phyloP scores from a whole-genome alignment of 2,329 filamentous ascomycete genomes.

The Fusarium incarnatum region DNA sequence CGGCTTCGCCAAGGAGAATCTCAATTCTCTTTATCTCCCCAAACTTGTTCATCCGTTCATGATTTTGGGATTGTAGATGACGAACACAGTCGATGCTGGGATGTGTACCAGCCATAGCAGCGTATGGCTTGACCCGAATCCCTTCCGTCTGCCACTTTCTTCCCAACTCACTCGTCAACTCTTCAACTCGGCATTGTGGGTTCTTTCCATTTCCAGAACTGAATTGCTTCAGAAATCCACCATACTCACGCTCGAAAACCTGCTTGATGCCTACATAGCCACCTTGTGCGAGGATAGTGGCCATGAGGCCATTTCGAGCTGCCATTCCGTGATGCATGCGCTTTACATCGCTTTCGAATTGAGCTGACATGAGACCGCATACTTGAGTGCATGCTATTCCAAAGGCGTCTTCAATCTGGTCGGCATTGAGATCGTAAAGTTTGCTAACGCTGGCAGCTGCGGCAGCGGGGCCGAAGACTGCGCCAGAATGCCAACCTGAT shows the following conservation, averaged over 20 bases:
- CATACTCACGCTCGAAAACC: conserved; percentile 4
- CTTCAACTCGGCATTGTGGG: background rate
- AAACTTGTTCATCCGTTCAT: background rate
- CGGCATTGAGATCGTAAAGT: background rate
- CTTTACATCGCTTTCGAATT: conserved; percentile 14
- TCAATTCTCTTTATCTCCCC: background rate
- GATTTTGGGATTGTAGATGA: background rate
- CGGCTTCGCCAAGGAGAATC: conserved; percentile 5
- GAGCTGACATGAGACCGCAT: conserved; percentile 1
- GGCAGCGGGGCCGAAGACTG: conserved; percentile 7
- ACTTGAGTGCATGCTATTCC: conserved; percentile 12
- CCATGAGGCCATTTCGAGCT: conserved; percentile 3
- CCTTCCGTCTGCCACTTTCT: background rate
- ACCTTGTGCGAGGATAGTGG: background rate
- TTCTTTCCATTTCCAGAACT: conserved; percentile 1
- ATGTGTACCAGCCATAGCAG: conserved; percentile 12
- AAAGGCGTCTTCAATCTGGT: background rate
- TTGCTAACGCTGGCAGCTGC: conserved; percentile 4
- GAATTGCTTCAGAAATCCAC: conserved; percentile 7
- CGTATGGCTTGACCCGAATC: conserved; percentile 1
- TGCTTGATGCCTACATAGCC: conserved; percentile 10
- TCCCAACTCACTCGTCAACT: background rate
- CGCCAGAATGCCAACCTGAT: conserved; percentile 12
- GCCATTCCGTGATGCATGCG: conserved; percentile 13
- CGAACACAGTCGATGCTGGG: conserved; percentile 12